phyloP scores from a whole-genome alignment of 768 basidiomycete genomes.

The Suillus discolor region DNA sequence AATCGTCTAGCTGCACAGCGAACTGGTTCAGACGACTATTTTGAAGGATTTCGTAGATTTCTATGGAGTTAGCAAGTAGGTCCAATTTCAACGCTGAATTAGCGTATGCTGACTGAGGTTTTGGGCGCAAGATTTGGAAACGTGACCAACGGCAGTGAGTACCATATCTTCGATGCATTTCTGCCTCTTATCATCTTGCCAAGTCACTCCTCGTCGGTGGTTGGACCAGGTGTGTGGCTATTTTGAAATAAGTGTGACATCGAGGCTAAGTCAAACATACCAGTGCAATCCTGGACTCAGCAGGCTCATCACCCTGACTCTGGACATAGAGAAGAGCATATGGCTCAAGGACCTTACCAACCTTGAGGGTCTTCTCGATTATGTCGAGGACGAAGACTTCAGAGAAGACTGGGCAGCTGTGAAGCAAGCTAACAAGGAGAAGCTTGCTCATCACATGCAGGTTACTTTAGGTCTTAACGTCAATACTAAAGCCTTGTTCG shows the following conservation, averaged over 20 bases:
- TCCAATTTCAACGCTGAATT: neutral
- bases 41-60: constrained; percentile 93
- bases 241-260: neutral
- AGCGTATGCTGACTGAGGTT: constrained; percentile 14
- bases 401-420: constrained; percentile 79
- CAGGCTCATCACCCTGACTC: constrained; percentile 79
- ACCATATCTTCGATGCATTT: neutral
- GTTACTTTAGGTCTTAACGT: constrained; percentile 68
- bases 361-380: constrained; percentile 76
- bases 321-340: constrained; percentile 68
- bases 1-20: constrained; percentile 72
- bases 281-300: constrained; percentile 91
- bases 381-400: constrained; percentile 75
- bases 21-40: constrained; percentile 82
- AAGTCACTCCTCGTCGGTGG: constrained; percentile 93
- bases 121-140: constrained; percentile 62
- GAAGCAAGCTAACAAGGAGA: constrained; percentile 90
- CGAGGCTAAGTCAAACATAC: constrained; percentile 6
- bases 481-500: constrained; percentile 80
- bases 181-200: neutral
- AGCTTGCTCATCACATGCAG: constrained; percentile 78
- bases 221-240: constrained; percentile 63
- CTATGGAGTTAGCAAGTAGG: constrained; percentile 79
- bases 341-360: constrained; percentile 87
- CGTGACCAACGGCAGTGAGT: constrained; percentile 90